These are phyloP conservation scores for Leucocoprinus sp. DNA, from an alignment of 768 basidiomycete species.

Conservation along the genomic window DNA sequence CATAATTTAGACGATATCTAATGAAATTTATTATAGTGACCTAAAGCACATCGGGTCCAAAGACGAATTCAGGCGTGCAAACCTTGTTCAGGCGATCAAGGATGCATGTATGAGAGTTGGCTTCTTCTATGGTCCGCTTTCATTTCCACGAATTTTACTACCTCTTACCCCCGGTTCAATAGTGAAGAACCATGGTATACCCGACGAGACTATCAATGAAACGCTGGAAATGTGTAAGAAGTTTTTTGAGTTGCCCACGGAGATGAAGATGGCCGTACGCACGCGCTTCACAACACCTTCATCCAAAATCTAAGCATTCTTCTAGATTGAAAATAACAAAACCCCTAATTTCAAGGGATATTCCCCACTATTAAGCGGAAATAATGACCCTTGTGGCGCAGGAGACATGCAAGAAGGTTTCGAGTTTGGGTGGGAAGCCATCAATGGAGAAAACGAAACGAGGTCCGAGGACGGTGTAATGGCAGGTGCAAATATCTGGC, in stretches of 20 bases:
- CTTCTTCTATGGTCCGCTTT: slow-evolving; percentile 65
- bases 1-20: background rate
- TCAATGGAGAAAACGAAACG: slow-evolving; percentile 20
- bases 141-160: slow-evolving; percentile 33
- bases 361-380: slow-evolving; percentile 58
- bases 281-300: background rate
- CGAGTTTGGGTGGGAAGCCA: slow-evolving; percentile 69
- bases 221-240: slow-evolving; percentile 40
- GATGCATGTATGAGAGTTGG: slow-evolving; percentile 77
- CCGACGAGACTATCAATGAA: slow-evolving; percentile 36
- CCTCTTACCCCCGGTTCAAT: background rate
- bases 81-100: slow-evolving; percentile 50
- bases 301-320: background rate
- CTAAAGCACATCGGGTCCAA: slow-evolving; percentile 29
- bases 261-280: slow-evolving; percentile 58
- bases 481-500: slow-evolving; percentile 77
- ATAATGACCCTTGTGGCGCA: slow-evolving; percentile 65
- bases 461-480: slow-evolving; percentile 38
- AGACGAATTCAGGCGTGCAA: slow-evolving; percentile 29
- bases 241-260: slow-evolving; percentile 62
- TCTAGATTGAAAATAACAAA: slow-evolving; percentile 60
- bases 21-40: slow-evolving; percentile 27
- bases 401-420: slow-evolving; percentile 92
- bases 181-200: slow-evolving; percentile 76
- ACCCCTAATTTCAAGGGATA: slow-evolving; percentile 73